These are phyloP conservation scores for Suillus occidentalis DNA, from an alignment of 768 basidiomycete genomes.

Conservation along the genomic window DNA sequence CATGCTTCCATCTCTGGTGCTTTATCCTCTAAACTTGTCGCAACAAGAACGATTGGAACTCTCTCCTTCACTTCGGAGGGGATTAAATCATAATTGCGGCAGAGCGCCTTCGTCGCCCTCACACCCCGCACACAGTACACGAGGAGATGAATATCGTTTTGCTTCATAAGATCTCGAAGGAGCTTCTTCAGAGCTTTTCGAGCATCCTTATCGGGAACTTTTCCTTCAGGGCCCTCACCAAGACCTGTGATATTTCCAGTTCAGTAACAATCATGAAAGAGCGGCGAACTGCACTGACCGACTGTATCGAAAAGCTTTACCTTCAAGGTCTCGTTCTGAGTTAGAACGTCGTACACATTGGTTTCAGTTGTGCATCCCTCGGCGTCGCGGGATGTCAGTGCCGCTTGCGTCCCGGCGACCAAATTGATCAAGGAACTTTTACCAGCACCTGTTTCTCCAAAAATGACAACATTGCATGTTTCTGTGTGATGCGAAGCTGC, in stretches of 20 bases:
- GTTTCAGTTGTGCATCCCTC: slow-evolving; percentile 24
- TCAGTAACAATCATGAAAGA: not conserved
- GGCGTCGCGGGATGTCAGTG: slow-evolving; percentile 22
- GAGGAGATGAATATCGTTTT: slow-evolving; percentile 31
- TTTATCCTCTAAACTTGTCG: slow-evolving; percentile 36
- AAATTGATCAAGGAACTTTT: slow-evolving; percentile 34
- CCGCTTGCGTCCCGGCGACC: slow-evolving; percentile 22
- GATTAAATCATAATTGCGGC: slow-evolving; percentile 32
- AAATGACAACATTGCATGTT: slow-evolving; percentile 28
- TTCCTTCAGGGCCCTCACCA: slow-evolving; percentile 31
- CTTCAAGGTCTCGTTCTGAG: not conserved
- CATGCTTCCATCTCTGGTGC: slow-evolving; percentile 36
- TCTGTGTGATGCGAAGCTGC: not conserved
- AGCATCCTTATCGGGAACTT: slow-evolving; percentile 25
- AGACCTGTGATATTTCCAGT: slow-evolving; percentile 23
- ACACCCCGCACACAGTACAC: slow-evolving; percentile 37
- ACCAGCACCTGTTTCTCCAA: slow-evolving; percentile 29
- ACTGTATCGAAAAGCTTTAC: slow-evolving; percentile 34
- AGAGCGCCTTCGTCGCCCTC: slow-evolving; percentile 25
- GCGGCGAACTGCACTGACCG: not conserved
- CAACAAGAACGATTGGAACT: slow-evolving; percentile 32
- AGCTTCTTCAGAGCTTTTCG: slow-evolving; percentile 31
- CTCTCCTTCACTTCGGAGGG: slow-evolving; percentile 27
- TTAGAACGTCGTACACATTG: not conserved
- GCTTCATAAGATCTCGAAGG: slow-evolving; percentile 30